phyloP scores from a whole-genome alignment of 2,329 filamentous ascomycete genomes.

The Pseudogymnoascus sp. region DNA sequence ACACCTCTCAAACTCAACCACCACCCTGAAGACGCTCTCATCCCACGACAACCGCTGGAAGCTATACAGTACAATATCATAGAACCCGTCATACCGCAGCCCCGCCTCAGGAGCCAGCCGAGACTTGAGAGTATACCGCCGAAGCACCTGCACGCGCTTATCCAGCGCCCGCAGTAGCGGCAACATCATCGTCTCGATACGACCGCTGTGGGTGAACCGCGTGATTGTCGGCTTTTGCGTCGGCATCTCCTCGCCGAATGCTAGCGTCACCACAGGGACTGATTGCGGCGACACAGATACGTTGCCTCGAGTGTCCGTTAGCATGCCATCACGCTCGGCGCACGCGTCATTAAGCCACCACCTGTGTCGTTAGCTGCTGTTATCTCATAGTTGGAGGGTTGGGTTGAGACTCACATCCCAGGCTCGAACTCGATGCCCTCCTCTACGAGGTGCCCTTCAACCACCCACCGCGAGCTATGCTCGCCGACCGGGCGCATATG shows the following conservation, averaged over 20 bases:
- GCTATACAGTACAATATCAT: constrained; percentile 25
- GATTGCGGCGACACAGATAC: constrained; percentile 41
- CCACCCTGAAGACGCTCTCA: constrained; percentile 11
- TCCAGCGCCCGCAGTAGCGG: constrained; percentile 45
- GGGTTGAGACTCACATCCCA: constrained; percentile 39
- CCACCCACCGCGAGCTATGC: constrained; percentile 6
- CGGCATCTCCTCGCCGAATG: constrained; percentile 45
- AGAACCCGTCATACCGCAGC: constrained; percentile 53
- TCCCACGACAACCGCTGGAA: background rate
- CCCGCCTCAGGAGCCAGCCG: constrained; percentile 45
- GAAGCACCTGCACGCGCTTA: constrained; percentile 44
- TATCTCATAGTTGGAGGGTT: background rate
- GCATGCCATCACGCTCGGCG: constrained; percentile 49
- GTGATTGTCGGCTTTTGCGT: constrained; percentile 29
- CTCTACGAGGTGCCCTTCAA: constrained; percentile 10
- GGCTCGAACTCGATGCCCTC: constrained; percentile 30
- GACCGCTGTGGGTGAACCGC: constrained; percentile 42
- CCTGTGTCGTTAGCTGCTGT: constrained; percentile 31
- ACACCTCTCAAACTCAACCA: constrained; percentile 41
- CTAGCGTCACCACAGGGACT: constrained; percentile 42
- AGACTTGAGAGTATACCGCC: constrained; percentile 46
- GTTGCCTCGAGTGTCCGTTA: constrained; percentile 38
- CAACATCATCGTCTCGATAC: constrained; percentile 40
- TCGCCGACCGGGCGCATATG: background rate
- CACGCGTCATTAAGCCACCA: constrained; percentile 55